phyloP scores from a whole-genome alignment of 2,329 filamentous ascomycete genomes.

The Magnaporthales sp. region DNA sequence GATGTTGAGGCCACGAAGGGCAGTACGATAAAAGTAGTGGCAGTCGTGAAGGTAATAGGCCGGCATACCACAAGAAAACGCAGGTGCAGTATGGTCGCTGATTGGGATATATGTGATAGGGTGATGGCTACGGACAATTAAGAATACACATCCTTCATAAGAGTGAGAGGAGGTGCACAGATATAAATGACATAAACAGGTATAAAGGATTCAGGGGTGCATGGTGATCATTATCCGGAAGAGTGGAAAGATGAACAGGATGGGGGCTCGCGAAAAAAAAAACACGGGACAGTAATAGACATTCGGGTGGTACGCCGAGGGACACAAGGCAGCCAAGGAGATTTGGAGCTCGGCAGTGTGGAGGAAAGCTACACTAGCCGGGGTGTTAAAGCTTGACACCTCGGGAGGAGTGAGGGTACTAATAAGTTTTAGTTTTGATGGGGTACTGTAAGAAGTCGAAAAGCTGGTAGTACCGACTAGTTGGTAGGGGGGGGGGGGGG shows the following conservation, averaged over 20 bases:
- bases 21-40: constrained; percentile 88
- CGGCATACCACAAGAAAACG: constrained; percentile 56
- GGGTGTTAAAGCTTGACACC: neutral
- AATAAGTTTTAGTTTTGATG: neutral
- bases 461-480: neutral
- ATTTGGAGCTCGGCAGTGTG: neutral
- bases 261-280: neutral
- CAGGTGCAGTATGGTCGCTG: neutral
- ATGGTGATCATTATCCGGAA: neutral
- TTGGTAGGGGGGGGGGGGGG: no score
- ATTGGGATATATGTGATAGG: neutral
- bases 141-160: neutral
- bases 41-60: constrained; percentile 76
- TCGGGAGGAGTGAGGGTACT: neutral
- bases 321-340: neutral
- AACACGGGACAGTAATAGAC: neutral
- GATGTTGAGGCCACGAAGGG: constrained; percentile 76
- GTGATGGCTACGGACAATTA: neutral
- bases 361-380: neutral
- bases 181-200: neutral
- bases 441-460: neutral
- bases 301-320: neutral
- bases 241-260: neutral
- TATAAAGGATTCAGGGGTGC: neutral
- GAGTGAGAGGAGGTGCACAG: neutral